phyloP scores from a whole-genome alignment of 176 grass and related monocot species.

The Juncus inflexus region DNA sequence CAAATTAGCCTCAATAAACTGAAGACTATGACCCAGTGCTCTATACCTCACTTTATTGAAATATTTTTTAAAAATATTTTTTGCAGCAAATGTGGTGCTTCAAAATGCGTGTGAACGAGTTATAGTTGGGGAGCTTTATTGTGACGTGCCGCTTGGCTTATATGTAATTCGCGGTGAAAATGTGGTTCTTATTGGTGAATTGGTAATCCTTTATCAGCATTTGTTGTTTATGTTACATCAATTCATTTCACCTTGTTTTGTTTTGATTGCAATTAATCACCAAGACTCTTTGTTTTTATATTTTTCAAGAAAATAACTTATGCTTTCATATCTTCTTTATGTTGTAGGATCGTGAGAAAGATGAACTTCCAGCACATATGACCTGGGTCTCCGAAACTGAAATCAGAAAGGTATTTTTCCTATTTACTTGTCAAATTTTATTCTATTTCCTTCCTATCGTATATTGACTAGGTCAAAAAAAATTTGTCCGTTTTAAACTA shows the following conservation, averaged over 20 bases:
- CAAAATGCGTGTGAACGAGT: slow-evolving; percentile 92
- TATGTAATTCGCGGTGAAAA: slow-evolving; percentile 98
- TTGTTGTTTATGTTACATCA: not conserved
- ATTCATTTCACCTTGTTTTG: too few species aligned
- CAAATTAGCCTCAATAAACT: too few species aligned
- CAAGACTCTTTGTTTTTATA: too few species aligned
- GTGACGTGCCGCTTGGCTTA: slow-evolving; percentile 84
- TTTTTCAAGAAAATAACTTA: not conserved
- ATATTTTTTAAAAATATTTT: slow-evolving; percentile 21
- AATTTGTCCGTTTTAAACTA: too few species aligned
- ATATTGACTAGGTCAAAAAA: too few species aligned
- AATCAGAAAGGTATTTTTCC: slow-evolving; percentile 73
- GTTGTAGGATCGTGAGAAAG: slow-evolving; percentile 70
- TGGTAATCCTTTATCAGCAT: slow-evolving; percentile 45
- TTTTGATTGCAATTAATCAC: too few species aligned
- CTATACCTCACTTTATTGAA: too few species aligned
- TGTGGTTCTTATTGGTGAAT: slow-evolving; percentile 95
- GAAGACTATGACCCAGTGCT: too few species aligned
- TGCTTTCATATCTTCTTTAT: slow-evolving; percentile 37
- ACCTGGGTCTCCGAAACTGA: slow-evolving; percentile 72
- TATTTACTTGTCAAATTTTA: slow-evolving; percentile 9
- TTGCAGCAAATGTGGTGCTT: slow-evolving; percentile 92
- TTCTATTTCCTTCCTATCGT: too few species aligned
- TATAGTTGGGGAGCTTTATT: slow-evolving; percentile 91
- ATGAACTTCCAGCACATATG: slow-evolving; percentile 91